These are phyloP conservation scores for Raddia guianensis DNA, from an alignment of 176 grass and related monocot genomes.

Conservation along the genomic window DNA sequence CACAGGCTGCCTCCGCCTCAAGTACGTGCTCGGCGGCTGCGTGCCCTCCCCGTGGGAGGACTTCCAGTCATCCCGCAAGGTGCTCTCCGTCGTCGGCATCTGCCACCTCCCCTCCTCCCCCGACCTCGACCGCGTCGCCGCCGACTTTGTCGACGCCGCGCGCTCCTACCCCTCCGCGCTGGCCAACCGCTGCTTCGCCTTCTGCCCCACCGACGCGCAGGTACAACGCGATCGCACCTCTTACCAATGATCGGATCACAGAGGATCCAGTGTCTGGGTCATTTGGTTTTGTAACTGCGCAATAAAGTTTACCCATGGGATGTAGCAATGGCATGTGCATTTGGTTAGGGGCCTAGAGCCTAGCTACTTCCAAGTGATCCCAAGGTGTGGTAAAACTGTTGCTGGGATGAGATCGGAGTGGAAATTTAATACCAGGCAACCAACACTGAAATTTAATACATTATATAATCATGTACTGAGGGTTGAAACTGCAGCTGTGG, in stretches of 20 bases:
- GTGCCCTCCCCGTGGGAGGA: constrained; percentile 93
- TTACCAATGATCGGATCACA: constrained; percentile 2
- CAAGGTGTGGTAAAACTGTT: neutral
- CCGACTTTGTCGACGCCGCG: constrained; percentile 60
- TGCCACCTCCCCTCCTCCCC: constrained; percentile 78
- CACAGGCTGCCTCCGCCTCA: constrained; percentile 71
- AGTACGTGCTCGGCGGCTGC: constrained; percentile 82
- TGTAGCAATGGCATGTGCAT: constrained; percentile 2
- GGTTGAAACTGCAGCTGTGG: neutral
- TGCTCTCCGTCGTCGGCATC: constrained; percentile 88
- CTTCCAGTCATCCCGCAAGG: constrained; percentile 97
- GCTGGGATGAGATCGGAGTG: constrained; percentile 40
- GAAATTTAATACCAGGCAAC: constrained; percentile 8
- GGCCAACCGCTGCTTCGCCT: constrained; percentile 79
- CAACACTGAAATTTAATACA: constrained; percentile 6
- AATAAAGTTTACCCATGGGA: neutral
- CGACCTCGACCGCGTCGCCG: constrained; percentile 64
- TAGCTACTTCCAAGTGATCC: constrained; percentile 19
- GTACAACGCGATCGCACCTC: constrained; percentile 38
- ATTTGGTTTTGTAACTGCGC: constrained; percentile 24
- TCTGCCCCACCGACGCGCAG: constrained; percentile 88
- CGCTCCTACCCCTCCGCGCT: constrained; percentile 70
- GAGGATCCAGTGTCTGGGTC: constrained; percentile 19
- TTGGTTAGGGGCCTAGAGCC: neutral
- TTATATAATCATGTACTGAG: neutral